A percentile compares a stretch with the other conserved stretches of the same genome.
phyloP scores from a whole-genome alignment of 352 stramenopile genomes.

The Globisporangium middletonii region DNA sequence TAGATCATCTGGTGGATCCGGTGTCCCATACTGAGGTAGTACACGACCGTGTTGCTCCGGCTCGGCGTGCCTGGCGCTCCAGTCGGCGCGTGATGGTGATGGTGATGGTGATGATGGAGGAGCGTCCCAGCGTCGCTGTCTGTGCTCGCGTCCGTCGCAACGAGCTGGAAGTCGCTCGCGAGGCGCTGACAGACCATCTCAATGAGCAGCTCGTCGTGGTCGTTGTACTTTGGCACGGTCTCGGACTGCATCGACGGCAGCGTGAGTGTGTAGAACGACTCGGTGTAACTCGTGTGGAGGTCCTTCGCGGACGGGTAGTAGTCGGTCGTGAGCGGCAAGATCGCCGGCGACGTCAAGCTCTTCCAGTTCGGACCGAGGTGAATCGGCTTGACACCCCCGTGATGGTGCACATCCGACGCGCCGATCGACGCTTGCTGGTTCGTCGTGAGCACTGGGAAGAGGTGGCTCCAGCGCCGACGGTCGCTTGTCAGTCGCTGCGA shows the following conservation, averaged over 20 bases:
- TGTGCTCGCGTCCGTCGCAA: conserved; percentile 14
- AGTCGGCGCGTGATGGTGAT: background rate
- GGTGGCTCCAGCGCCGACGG: conserved; percentile 92
- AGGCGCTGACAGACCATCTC: conserved; percentile 83
- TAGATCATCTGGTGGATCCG: conserved; percentile 80
- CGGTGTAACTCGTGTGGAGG: conserved; percentile 52
- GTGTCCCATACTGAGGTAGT: conserved; percentile 76
- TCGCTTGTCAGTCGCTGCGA: conserved; percentile 67
- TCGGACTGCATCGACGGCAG: conserved; percentile 42
- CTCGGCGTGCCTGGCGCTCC: conserved; percentile 7
- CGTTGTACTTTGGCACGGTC: conserved; percentile 50
- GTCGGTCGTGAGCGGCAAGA: conserved; percentile 89
- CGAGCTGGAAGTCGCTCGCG: conserved; percentile 71
- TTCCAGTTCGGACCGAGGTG: conserved; percentile 95
- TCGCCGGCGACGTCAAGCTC: conserved; percentile 91
- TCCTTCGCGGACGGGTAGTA: conserved; percentile 78
- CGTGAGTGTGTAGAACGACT: conserved; percentile 81
- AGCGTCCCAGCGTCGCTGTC: conserved; percentile 3
- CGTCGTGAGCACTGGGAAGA: conserved; percentile 82
- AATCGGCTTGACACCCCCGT: conserved; percentile 18
- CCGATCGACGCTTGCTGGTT: background rate
- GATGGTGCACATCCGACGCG: background rate
- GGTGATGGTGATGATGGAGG: background rate
- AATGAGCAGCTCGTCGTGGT: conserved; percentile 62
- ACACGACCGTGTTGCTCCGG: conserved; percentile 20